A percentile compares a stretch with the other conserved stretches of the same genome.
Conservation (phyloP, 2,329 filamentous ascomycete genomes). For the Ceratocystis eucalypticola region DNA sequence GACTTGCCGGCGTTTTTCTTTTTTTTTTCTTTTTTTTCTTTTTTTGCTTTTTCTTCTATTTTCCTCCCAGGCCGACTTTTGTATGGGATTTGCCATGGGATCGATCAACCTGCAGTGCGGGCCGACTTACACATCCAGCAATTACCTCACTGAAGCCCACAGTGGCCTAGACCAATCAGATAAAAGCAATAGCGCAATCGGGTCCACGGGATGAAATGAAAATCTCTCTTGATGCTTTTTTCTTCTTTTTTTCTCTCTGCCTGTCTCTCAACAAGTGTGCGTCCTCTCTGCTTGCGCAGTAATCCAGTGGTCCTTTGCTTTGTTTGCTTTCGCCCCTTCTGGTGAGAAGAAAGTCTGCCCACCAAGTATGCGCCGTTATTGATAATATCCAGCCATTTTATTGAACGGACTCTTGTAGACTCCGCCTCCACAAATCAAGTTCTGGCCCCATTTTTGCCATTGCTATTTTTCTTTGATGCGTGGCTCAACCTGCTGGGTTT, state of each 20-base stretch:
- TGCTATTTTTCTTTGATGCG: not conserved
- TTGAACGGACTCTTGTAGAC: not conserved
- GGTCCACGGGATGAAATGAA: not conserved
- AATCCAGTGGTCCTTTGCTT: not conserved
- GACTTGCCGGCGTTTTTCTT: not conserved
- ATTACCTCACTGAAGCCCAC: not conserved
- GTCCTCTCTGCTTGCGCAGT: not conserved
- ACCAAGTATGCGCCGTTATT: not conserved
- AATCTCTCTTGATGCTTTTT: not conserved
- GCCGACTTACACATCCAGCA: slow-evolving; percentile 8
- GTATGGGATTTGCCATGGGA: slow-evolving; percentile 1
- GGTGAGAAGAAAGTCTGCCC: not conserved
- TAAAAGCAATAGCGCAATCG: not conserved
- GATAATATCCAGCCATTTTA: not conserved
- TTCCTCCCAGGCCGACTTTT: not conserved
- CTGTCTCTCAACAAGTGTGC: not conserved
- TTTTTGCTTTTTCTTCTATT: not conserved
- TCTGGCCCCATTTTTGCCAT: not conserved
- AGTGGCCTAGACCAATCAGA: not conserved
- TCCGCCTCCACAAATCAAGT: not conserved
- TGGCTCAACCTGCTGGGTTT: not conserved
- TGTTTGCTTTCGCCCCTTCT: not conserved
- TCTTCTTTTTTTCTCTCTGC: not conserved
- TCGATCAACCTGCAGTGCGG: not conserved
- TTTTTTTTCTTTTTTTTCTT: not conserved